phyloP scores from a whole-genome alignment of 768 basidiomycete genomes.

The Boletus subcaerulescens region DNA sequence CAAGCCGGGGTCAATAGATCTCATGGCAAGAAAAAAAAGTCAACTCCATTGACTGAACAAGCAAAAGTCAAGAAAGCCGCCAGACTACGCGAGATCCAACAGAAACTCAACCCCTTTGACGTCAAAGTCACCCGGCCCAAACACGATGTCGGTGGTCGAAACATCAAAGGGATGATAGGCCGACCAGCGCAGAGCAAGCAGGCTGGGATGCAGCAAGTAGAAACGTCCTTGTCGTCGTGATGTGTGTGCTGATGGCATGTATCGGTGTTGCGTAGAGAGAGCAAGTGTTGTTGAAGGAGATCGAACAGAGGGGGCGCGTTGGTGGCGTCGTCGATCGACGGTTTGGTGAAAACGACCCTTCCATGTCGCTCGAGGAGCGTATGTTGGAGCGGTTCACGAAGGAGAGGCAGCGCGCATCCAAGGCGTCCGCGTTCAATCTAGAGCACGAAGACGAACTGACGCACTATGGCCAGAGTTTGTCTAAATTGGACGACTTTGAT shows the following conservation, averaged over 20 bases:
- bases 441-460: slow-evolving; percentile 91
- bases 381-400: slow-evolving; percentile 95
- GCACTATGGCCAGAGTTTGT: slow-evolving; percentile 87
- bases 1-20: slow-evolving; percentile 74
- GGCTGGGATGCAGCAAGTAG: slow-evolving; percentile 84
- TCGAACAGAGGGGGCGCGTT: slow-evolving; percentile 72
- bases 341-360: slow-evolving; percentile 93
- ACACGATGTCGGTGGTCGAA: slow-evolving; percentile 89
- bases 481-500: slow-evolving; percentile 83
- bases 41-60: slow-evolving; percentile 53
- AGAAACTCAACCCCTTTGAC: slow-evolving; percentile 91
- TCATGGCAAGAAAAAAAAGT: slow-evolving; percentile 68
- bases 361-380: slow-evolving; percentile 91
- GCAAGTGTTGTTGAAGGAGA: slow-evolving; percentile 86
- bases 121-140: slow-evolving; percentile 88
- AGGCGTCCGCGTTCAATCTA: slow-evolving; percentile 79
- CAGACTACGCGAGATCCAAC: slow-evolving; percentile 79
- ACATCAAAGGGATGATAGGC: slow-evolving; percentile 77
- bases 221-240: slow-evolving; percentile 20
- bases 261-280: slow-evolving; percentile 54
- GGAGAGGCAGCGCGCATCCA: slow-evolving; percentile 79
- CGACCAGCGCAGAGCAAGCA: slow-evolving; percentile 87
- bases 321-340: slow-evolving; percentile 92
- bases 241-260: slow-evolving; percentile 4
- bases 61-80: slow-evolving; percentile 81